These are phyloP conservation scores for Russula sp. DNA, from an alignment of 768 basidiomycete genomes.

Conservation along the genomic window DNA sequence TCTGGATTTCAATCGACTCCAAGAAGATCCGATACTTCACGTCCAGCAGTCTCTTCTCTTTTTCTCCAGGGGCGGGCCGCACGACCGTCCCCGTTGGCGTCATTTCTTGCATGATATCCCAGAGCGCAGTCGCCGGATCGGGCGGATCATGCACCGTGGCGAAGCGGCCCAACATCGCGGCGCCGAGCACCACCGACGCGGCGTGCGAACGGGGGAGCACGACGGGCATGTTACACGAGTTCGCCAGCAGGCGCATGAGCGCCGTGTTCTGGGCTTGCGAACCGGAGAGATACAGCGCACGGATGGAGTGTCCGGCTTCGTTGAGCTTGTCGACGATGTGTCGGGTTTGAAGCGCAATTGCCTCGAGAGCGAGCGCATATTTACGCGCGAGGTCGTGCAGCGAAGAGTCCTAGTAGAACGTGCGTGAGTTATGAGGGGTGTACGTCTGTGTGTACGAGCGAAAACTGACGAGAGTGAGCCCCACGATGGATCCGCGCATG, in stretches of 20 bases:
- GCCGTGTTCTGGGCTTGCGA: conserved; percentile 86
- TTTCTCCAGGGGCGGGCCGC: conserved; percentile 48
- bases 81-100: conserved; percentile 75
- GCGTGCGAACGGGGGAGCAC: conserved; percentile 70
- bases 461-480: conserved; percentile 62
- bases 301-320: conserved; percentile 72
- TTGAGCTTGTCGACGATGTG: conserved; percentile 94
- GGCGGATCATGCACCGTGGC: conserved; percentile 53
- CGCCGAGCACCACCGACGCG: conserved; percentile 84
- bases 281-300: conserved; percentile 85
- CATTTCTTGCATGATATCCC: conserved; percentile 98
- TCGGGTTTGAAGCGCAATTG: conserved; percentile 89
- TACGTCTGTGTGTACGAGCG: not conserved
- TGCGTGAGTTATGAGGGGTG: not conserved
- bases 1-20: conserved; percentile 84
- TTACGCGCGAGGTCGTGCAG: conserved; percentile 80
- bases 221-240: conserved; percentile 75
- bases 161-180: conserved; percentile 89
- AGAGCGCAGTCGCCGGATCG: conserved; percentile 59
- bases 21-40: conserved; percentile 93
- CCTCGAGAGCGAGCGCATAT: conserved; percentile 86
- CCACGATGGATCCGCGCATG: conserved; percentile 89
- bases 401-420: conserved; percentile 51
- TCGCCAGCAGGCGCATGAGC: conserved; percentile 86
- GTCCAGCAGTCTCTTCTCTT: conserved; percentile 70